Percentiles rank a stretch among this genome's conserved stretches.
Conservation (phyloP, 2,329 filamentous ascomycete genomes). For the Paecilomyces variotii region DNA sequence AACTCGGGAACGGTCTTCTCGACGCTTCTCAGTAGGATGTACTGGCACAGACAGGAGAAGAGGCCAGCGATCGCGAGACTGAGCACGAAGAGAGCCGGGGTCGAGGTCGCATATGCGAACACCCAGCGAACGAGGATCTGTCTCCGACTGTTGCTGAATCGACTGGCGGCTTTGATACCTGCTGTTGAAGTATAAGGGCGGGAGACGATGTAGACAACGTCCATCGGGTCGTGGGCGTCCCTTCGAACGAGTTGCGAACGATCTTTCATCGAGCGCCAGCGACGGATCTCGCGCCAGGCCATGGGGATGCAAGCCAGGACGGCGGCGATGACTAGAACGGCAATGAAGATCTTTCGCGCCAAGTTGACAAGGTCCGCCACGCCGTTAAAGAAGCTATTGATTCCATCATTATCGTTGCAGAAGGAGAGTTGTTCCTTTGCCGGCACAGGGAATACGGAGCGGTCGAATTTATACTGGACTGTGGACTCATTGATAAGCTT, state of each 20-base stretch:
- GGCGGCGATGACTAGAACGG: conserved; percentile 63
- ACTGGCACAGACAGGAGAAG: conserved; percentile 75
- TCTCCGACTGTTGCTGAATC: conserved; percentile 53
- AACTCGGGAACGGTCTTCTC: conserved; percentile 69
- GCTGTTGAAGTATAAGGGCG: conserved; percentile 65
- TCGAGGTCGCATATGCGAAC: conserved; percentile 77
- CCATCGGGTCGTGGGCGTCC: conserved; percentile 68
- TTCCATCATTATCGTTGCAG: conserved; percentile 75
- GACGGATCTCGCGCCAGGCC: conserved; percentile 69
- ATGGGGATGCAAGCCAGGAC: conserved; percentile 68
- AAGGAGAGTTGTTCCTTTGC: conserved; percentile 75
- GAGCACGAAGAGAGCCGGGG: conserved; percentile 77
- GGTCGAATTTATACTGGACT: conserved; percentile 68
- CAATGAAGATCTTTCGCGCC: conserved; percentile 67
- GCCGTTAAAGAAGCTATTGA: conserved; percentile 74
- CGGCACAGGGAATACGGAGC: conserved; percentile 70
- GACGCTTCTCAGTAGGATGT: conserved; percentile 64
- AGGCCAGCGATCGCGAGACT: conserved; percentile 74
- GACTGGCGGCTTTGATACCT: conserved; percentile 62
- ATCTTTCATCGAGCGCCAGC: conserved; percentile 65
- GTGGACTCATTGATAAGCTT: conserved; percentile 63
- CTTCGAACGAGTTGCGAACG: conserved; percentile 59
- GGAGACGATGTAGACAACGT: conserved; percentile 80
- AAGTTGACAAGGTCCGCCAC: conserved; percentile 59
- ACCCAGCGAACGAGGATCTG: conserved; percentile 74